phyloP scores from a whole-genome alignment of 176 grass and related monocot species.

The Rhynchospora tenuis region DNA sequence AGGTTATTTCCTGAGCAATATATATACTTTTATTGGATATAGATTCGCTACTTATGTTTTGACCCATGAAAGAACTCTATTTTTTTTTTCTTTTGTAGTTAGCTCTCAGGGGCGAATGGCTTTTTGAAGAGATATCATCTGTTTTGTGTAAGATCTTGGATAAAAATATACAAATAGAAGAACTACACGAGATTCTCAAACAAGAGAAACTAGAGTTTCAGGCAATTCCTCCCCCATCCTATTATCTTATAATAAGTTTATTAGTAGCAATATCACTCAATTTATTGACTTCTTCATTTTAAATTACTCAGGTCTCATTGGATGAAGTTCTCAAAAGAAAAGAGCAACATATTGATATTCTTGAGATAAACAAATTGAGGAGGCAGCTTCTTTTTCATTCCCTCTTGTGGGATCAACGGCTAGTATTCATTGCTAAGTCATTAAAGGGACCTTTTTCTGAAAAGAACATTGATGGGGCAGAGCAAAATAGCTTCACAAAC shows the following conservation, averaged over 20 bases:
- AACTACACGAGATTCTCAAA: conserved; percentile 62
- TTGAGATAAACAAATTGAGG: conserved; percentile 87
- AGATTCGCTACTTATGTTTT: background rate
- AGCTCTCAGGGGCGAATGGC: conserved; percentile 46
- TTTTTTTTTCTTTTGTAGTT: conserved; percentile 37
- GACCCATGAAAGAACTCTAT: background rate
- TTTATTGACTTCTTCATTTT: background rate
- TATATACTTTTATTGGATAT: conserved; percentile 23
- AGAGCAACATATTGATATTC: conserved; percentile 70
- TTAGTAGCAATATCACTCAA: conserved; percentile 10
- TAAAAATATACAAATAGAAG: conserved; percentile 51
- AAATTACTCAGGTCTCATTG: conserved; percentile 49
- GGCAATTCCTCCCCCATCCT: conserved; percentile 37
- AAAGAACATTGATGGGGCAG: conserved; percentile 33
- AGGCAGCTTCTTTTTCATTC: conserved; percentile 83
- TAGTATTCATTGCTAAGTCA: conserved; percentile 48
- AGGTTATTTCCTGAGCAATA: conserved; percentile 49
- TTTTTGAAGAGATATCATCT: conserved; percentile 64
- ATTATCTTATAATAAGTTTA: conserved; percentile 10
- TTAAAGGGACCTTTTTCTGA: conserved; percentile 38
- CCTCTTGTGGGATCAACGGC: conserved; percentile 78
- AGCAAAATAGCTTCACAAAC: conserved; percentile 38
- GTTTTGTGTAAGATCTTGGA: conserved; percentile 40
- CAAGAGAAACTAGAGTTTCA: conserved; percentile 75
- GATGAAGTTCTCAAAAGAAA: conserved; percentile 80